Evolutionary conservation across 108 stramenopile genomes (phyloP).

Genomic region (Licmophora abbreviata): DNA sequence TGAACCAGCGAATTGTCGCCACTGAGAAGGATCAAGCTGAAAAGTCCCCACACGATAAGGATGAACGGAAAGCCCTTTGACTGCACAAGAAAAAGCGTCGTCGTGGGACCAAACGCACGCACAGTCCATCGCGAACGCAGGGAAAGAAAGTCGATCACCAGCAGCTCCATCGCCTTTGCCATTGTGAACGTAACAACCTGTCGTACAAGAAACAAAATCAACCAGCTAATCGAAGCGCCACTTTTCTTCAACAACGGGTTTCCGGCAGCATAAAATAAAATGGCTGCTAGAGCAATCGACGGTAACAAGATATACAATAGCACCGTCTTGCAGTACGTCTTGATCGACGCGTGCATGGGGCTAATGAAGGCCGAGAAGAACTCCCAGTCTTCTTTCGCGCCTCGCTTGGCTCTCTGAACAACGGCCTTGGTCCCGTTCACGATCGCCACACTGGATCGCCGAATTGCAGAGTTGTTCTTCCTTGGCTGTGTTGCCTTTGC

Average conservation of each 20-base stretch:
- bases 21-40: conserved; percentile 21
- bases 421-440: background rate
- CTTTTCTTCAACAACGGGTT: conserved; percentile 17
- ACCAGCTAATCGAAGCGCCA: too few relatives aligned
- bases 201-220: conserved; percentile 25
- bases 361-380: conserved; percentile 9
- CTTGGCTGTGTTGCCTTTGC: background rate
- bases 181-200: conserved; percentile 23
- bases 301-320: conserved; percentile 15
- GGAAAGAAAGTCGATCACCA: conserved; percentile 32
- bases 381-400: conserved; percentile 10
- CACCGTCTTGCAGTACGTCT: background rate
- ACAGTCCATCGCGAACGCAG: conserved; percentile 13
- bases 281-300: conserved; percentile 1
- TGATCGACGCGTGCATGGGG: background rate
- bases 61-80: conserved; percentile 44
- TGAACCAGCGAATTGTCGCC: conserved; percentile 14
- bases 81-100: conserved; percentile 27
- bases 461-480: too few relatives aligned
- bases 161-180: conserved; percentile 12
- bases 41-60: conserved; percentile 27
- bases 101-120: conserved; percentile 16
- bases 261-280: conserved; percentile 17
- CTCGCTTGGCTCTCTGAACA: background rate
- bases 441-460: too few relatives aligned